Base-by-base conservation (phyloP, 2,329 filamentous ascomycete genomes). In the Epicoccum nigrum region DNA sequence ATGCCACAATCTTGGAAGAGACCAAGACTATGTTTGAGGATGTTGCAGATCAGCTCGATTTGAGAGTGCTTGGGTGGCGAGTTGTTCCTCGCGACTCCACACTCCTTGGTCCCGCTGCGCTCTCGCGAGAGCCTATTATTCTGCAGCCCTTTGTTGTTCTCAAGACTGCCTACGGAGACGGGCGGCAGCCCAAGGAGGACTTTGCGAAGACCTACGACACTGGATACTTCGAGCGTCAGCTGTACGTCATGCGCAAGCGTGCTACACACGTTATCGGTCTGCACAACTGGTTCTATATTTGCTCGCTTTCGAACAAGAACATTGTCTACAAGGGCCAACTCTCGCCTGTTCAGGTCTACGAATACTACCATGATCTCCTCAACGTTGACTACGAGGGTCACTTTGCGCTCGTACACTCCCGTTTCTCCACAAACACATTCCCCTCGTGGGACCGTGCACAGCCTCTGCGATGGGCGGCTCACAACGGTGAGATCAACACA, bases 301-400 rank as follows among this genome's bases (percentile, higher is more conserved):
- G 93, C 83, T 96, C 92, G 41, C 79, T 97, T 62, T 94, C 87
- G 75, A 97, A 96, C 86, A 92, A 92, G 79, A 97, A 97, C 80
- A 97, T 97, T 77, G 90, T 97, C 54, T 97, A 97, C 84, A 97
- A 97, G 83, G 93, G 93, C 59, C 94, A 97, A 75, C 82, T 97
- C 61, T 89, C 93, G 35, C 93, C 93, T 19, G 86, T 93, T 23
- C 93, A 97, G 80, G 93, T 97, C 44, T 97, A 97, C 78, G 89
- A 95, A 73, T 97, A 97, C 80, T 97, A 96, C 78, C 90, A 97
- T 76, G 93, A 97, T 79, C 79, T 97, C 72, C 89, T 97, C 63
- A 96, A 94, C 65, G 93, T 96, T 61, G 93, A 97, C 74, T 97
- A 96, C 75, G 91, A 97, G 80, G 92, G 88, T 58, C 92, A 97